phyloP scores from a whole-genome alignment of 2,329 filamentous ascomycete species.

The Davidsoniella neocaledoniae region DNA sequence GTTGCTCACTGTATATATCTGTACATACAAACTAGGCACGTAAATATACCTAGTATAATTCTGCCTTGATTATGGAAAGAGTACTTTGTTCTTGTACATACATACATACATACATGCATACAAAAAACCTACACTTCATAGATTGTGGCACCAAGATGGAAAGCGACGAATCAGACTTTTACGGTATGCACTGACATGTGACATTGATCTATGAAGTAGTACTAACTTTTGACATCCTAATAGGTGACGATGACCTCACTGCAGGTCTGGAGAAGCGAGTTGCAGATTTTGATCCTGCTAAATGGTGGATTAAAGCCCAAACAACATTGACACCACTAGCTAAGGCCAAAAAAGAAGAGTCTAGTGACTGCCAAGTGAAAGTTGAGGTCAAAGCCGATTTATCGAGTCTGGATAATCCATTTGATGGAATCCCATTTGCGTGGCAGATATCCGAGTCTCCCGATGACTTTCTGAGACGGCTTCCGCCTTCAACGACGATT shows the following conservation, averaged over 20 bases:
- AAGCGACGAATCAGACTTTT: constrained; percentile 15
- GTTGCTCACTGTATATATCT: too few species aligned
- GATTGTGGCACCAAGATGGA: constrained; percentile 1
- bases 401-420: constrained; percentile 37
- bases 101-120: too few species aligned
- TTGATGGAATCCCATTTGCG: constrained; percentile 34
- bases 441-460: constrained; percentile 50
- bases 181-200: constrained; percentile 11
- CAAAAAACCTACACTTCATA: too few species aligned
- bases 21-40: too few species aligned
- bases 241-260: constrained; percentile 39
- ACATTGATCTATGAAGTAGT: neutral
- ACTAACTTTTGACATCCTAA: neutral
- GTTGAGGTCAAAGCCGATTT: neutral
- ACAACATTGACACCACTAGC: too few species aligned
- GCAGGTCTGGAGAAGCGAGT: constrained; percentile 32
- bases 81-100: too few species aligned
- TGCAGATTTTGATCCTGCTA: constrained; percentile 29
- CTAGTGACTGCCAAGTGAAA: too few species aligned
- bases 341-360: too few species aligned
- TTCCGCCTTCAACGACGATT: constrained; percentile 49
- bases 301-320: constrained; percentile 28
- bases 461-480: constrained; percentile 46
- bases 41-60: too few species aligned
- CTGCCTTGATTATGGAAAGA: too few species aligned